Evolutionary conservation across 179 eudicot genomes (phyloP).

Genomic region (Silene noctiflora): DNA sequence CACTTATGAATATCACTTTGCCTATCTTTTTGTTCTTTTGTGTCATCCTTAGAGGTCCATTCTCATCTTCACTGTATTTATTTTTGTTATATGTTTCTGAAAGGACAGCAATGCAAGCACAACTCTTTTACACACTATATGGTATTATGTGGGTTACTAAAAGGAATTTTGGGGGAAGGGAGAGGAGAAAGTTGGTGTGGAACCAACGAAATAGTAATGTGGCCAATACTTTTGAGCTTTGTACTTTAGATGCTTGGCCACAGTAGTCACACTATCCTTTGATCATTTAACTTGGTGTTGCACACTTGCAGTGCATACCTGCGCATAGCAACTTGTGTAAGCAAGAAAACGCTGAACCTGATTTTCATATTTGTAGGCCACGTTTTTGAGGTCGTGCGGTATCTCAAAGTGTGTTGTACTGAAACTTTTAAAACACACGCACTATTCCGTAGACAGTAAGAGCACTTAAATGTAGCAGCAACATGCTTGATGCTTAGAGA

Average conservation of each 20-base stretch:
- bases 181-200: not conserved
- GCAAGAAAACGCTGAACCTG: not conserved
- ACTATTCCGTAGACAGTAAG: not conserved
- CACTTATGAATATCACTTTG: not conserved
- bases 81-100: not conserved
- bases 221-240: not conserved
- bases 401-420: not conserved
- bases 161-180: not conserved
- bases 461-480: not conserved
- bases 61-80: not conserved
- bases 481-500: not conserved
- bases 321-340: not conserved
- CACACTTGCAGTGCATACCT: not conserved
- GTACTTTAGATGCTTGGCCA: not conserved
- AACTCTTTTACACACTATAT: not conserved
- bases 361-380: not conserved
- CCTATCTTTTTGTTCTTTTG: no score
- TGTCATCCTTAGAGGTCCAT: not conserved
- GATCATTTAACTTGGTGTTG: not conserved
- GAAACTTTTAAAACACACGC: not conserved
- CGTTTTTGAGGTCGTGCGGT: not conserved
- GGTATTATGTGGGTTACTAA: not conserved
- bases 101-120: not conserved
- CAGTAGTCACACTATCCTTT: not conserved
- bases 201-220: not conserved